A percentile compares a stretch with the other conserved stretches of the same genome.
Evolutionary conservation across 257 asterid genomes (phyloP).

Genomic region (Apocynum venetum): DNA sequence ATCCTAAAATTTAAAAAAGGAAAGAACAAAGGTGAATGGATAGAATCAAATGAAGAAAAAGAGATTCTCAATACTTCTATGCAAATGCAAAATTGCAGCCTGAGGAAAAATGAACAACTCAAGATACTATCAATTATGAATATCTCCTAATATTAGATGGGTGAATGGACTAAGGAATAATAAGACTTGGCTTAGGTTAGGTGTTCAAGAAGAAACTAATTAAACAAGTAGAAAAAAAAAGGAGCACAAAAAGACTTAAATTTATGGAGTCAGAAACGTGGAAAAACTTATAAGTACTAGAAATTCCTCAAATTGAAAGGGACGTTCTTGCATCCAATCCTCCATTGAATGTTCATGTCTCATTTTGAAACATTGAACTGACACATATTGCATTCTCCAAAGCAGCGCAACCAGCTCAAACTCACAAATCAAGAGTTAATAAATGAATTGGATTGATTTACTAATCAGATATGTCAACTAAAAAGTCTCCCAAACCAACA

Average conservation of each 20-base stretch:
- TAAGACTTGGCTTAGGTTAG: neutral
- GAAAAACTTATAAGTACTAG: neutral
- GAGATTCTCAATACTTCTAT: neutral
- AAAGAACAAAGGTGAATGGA: neutral
- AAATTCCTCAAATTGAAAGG: neutral
- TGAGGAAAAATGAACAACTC: neutral
- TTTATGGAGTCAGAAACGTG: neutral
- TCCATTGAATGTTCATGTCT: neutral
- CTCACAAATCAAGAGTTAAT: neutral
- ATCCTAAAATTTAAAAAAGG: slow-evolving; percentile 44
- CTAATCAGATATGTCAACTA: neutral
- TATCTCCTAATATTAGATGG: neutral
- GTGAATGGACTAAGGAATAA: neutral
- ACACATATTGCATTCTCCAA: neutral
- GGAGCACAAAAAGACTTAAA: neutral
- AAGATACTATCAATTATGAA: neutral
- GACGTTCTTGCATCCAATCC: neutral
- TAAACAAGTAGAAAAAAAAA: neutral
- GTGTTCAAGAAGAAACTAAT: neutral
- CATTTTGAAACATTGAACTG: neutral
- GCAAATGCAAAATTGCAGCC: neutral
- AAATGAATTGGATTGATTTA: neutral
- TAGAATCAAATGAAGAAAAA: neutral
- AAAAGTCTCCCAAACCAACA: neutral
- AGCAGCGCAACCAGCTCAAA: neutral